Evolutionary conservation across 371 early-diverging fungal genomes (phyloP).

Genomic region (Rhizomucor miehei): DNA sequence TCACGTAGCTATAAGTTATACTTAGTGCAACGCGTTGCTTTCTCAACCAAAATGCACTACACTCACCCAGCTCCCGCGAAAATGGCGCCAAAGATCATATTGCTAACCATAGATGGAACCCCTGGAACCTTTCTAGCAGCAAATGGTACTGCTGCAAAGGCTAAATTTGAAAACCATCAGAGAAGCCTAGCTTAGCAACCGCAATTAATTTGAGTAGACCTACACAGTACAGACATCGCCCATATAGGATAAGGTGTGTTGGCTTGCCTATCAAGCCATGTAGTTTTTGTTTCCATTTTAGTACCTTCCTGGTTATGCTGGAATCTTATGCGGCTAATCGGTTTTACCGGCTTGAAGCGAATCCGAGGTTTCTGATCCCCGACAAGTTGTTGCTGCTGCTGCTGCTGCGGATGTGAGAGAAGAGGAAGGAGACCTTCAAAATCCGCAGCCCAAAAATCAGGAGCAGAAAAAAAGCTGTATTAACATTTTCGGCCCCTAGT

Average conservation of each 20-base stretch:
- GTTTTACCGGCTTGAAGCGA: no score
- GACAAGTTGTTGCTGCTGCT: no score
- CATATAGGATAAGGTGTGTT: slow-evolving; percentile 42
- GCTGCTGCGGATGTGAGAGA: no score
- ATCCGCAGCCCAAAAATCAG: no score
- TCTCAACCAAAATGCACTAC: neutral
- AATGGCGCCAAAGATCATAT: slow-evolving; percentile 37
- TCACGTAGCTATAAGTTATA: slow-evolving; percentile 30
- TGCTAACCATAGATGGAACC: slow-evolving; percentile 39
- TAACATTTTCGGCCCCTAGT: no score
- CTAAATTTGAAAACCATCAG: slow-evolving; percentile 16
- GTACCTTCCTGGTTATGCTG: no score
- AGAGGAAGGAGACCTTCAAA: no score
- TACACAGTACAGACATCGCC: slow-evolving; percentile 42
- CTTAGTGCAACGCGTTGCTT: neutral
- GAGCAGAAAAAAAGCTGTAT: no score
- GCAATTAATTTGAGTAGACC: slow-evolving; percentile 4
- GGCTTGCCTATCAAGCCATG: slow-evolving; percentile 38
- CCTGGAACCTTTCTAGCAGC: slow-evolving; percentile 34
- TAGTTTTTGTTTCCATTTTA: neutral
- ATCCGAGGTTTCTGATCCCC: no score
- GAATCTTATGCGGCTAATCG: no score
- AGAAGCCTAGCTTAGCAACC: neutral
- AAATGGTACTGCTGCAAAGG: slow-evolving; percentile 32
- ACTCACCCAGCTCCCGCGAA: slow-evolving; percentile 49